Evolutionary conservation across 2,329 filamentous ascomycete species (phyloP).

Genomic region (Colletotrichum acutatum): DNA sequence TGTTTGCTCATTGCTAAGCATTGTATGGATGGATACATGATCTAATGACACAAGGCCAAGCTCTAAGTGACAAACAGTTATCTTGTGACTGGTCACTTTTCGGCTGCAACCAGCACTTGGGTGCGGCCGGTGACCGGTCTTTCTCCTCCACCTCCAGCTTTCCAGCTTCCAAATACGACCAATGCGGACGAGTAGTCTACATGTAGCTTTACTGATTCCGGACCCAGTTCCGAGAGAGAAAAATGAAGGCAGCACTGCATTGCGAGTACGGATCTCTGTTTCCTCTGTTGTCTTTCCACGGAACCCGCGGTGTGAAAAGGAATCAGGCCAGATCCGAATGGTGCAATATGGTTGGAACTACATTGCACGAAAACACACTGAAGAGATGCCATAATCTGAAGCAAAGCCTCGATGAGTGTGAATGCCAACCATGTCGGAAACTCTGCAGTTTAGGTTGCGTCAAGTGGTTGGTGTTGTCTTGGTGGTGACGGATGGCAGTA

Average conservation of each 20-base stretch:
- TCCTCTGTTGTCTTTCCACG: not conserved
- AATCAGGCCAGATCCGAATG: not conserved
- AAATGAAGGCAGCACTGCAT: not conserved
- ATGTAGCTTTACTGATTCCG: not conserved
- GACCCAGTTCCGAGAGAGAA: not conserved
- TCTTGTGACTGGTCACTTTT: slow-evolving; percentile 20
- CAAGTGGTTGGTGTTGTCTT: not conserved
- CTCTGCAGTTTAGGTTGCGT: not conserved
- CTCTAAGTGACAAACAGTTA: slow-evolving; percentile 6
- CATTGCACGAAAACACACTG: not conserved
- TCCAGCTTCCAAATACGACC: not conserved
- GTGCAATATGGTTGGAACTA: not conserved
- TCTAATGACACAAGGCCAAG: slow-evolving; percentile 23
- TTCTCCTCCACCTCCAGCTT: too few relatives aligned
- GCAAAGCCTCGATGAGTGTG: not conserved
- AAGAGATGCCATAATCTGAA: not conserved
- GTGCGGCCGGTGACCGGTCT: not conserved
- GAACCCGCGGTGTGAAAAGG: not conserved
- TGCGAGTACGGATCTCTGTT: not conserved
- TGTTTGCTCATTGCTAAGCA: slow-evolving; percentile 6
- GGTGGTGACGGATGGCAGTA: not conserved
- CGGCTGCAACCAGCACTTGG: not conserved
- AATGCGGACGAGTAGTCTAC: not conserved
- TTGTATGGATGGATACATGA: not conserved
- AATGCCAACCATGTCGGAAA: not conserved